A percentile compares a stretch with the other conserved stretches of the same genome.
Conservation (phyloP, 2,329 filamentous ascomycete genomes). For the Volutella citrinella region DNA sequence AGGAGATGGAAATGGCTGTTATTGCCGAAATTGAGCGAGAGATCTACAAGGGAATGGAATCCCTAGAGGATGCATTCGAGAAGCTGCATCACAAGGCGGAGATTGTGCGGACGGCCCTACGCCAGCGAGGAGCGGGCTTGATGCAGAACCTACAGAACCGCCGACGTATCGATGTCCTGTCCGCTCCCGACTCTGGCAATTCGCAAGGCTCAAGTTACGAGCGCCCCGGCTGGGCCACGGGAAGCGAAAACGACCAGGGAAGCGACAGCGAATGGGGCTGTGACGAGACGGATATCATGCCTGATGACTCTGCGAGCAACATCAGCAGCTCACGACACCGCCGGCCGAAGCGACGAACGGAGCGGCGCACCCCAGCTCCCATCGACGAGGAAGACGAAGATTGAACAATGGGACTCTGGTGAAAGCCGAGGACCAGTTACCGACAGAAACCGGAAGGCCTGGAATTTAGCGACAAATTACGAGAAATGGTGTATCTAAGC, state of each 20-base stretch:
- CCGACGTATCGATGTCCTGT: constrained; percentile 53
- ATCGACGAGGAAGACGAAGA: constrained; percentile 75
- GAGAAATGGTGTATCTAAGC: no score
- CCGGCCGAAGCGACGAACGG: constrained; percentile 64
- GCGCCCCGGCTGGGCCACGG: constrained; percentile 34
- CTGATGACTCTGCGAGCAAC: constrained; percentile 79
- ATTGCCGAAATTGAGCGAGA: constrained; percentile 90
- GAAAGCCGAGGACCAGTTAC: no score
- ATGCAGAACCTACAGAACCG: constrained; percentile 61
- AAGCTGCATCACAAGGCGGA: constrained; percentile 84
- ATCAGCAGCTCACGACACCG: constrained; percentile 69
- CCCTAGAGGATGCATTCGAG: constrained; percentile 90
- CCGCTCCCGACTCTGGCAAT: constrained; percentile 45
- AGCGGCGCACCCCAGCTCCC: constrained; percentile 68
- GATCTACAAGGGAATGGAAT: constrained; percentile 92
- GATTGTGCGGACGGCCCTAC: constrained; percentile 70
- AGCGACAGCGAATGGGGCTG: constrained; percentile 58
- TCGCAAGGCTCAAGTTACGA: constrained; percentile 45
- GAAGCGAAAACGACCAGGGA: constrained; percentile 45
- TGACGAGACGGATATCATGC: constrained; percentile 62
- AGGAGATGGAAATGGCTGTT: constrained; percentile 88
- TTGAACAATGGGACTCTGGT: no score
- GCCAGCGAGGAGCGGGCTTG: constrained; percentile 79
- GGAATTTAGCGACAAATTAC: no score
- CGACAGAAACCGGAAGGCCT: no score